A percentile compares a stretch with the other conserved stretches of the same genome.
phyloP scores from a whole-genome alignment of 148 eudicot species.

The Rhododendron williamsianum region DNA sequence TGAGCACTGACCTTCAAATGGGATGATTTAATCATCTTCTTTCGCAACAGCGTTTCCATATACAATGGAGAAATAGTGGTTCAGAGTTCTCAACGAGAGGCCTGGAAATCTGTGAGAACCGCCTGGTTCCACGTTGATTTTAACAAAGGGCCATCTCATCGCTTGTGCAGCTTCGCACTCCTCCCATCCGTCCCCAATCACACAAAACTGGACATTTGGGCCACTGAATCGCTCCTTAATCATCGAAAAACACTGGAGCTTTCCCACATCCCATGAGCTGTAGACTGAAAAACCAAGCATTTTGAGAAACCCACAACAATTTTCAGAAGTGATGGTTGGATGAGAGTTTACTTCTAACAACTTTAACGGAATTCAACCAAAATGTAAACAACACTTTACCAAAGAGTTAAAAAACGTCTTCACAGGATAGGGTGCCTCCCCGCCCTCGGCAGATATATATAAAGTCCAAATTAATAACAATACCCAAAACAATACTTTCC shows the following conservation, averaged over 20 bases:
- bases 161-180: conserved; percentile 89
- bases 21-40: conserved; percentile 27
- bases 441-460: neutral
- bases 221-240: conserved; percentile 66
- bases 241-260: conserved; percentile 67
- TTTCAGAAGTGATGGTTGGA: neutral
- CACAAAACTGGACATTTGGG: conserved; percentile 72
- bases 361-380: no score
- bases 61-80: conserved; percentile 67
- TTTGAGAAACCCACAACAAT: neutral
- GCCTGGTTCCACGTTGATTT: conserved; percentile 62
- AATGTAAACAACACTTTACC: no score
- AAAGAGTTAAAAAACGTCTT: no score
- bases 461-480: neutral
- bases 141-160: conserved; percentile 82
- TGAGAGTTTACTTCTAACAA: no score
- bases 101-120: conserved; percentile 79
- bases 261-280: conserved; percentile 95
- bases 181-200: conserved; percentile 93
- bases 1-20: neutral
- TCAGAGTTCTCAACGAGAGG: conserved; percentile 49
- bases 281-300: conserved; percentile 47
- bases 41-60: conserved; percentile 47
- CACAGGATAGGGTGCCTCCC: no score
- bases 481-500: neutral